Percentiles rank a stretch among this genome's conserved stretches.
Conservation (phyloP, 805 yeast genomes). For the Pichia heedii region DNA sequence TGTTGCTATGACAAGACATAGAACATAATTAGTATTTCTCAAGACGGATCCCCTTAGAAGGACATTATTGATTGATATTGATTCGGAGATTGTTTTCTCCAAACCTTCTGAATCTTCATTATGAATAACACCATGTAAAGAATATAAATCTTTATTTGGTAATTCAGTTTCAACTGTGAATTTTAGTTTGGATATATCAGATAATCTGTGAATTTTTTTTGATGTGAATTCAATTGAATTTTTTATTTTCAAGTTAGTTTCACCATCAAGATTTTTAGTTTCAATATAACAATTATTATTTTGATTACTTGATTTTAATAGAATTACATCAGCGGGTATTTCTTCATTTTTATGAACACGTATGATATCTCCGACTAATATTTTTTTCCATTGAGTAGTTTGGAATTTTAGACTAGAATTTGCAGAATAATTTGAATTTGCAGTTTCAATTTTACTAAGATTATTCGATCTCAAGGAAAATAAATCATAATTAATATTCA, state of each 20-base stretch:
- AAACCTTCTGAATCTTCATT: slow-evolving; percentile 23
- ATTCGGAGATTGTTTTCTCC: slow-evolving; percentile 34
- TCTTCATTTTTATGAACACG: slow-evolving; percentile 68
- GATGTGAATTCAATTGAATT: slow-evolving; percentile 44
- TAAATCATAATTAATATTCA: background rate
- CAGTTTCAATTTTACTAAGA: background rate
- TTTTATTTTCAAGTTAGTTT: slow-evolving; percentile 61
- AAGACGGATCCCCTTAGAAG: slow-evolving; percentile 64
- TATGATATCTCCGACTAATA: slow-evolving; percentile 64
- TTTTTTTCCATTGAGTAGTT: slow-evolving; percentile 49
- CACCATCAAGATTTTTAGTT: slow-evolving; percentile 66
- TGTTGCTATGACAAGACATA: slow-evolving; percentile 68
- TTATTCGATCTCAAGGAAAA: slow-evolving; percentile 2
- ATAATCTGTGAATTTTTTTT: slow-evolving; percentile 41
- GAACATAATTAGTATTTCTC: slow-evolving; percentile 68
- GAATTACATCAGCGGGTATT: slow-evolving; percentile 65
- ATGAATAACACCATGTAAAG: slow-evolving; percentile 51
- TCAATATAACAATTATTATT: slow-evolving; percentile 64
- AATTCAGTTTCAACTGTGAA: slow-evolving; percentile 64
- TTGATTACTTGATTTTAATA: slow-evolving; percentile 55
- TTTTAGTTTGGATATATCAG: slow-evolving; percentile 47
- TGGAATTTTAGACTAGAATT: slow-evolving; percentile 25
- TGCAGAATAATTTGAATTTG: slow-evolving; percentile 16
- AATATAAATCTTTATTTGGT: slow-evolving; percentile 57
- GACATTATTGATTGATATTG: slow-evolving; percentile 53